These are phyloP conservation scores for Prillingera fragicola DNA, from an alignment of 1,284 basidiomycete species.

Conservation along the genomic window DNA sequence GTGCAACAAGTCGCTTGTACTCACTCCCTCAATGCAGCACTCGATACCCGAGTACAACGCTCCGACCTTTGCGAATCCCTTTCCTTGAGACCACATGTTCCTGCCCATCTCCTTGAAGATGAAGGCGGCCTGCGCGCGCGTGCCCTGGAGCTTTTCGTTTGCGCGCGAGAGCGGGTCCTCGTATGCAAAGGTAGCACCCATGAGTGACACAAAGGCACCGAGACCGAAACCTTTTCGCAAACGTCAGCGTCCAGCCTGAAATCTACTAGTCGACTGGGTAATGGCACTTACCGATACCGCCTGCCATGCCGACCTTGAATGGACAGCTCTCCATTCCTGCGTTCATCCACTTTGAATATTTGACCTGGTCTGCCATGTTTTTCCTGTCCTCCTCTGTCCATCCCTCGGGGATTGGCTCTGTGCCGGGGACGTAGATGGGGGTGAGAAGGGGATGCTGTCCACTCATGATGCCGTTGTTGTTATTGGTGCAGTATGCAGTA, in stretches of 20 bases:
- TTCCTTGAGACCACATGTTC: conserved; percentile 84
- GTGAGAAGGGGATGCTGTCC: conserved; percentile 30
- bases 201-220: conserved; percentile 92
- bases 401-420: conserved; percentile 65
- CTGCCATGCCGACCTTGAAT: conserved; percentile 72
- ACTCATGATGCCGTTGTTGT: conserved; percentile 9
- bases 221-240: conserved; percentile 86
- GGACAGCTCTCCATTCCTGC: conserved; percentile 77
- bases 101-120: conserved; percentile 93
- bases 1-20: no score
- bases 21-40: conserved; percentile 89
- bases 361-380: conserved; percentile 62
- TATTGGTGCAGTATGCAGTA: not conserved
- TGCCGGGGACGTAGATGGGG: conserved; percentile 47
- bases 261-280: no score
- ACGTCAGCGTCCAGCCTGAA: no score
- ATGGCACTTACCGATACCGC: conserved; percentile 68
- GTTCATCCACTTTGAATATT: conserved; percentile 65
- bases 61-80: conserved; percentile 92
- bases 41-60: conserved; percentile 89
- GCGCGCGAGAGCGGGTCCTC: conserved; percentile 83
- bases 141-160: conserved; percentile 46
- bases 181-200: conserved; percentile 91
- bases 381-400: conserved; percentile 71
- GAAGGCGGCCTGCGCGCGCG: conserved; percentile 59